These are phyloP conservation scores for Fagopyrum tataricum DNA, from an alignment of 148 eudicot genomes.

Conservation along the genomic window DNA sequence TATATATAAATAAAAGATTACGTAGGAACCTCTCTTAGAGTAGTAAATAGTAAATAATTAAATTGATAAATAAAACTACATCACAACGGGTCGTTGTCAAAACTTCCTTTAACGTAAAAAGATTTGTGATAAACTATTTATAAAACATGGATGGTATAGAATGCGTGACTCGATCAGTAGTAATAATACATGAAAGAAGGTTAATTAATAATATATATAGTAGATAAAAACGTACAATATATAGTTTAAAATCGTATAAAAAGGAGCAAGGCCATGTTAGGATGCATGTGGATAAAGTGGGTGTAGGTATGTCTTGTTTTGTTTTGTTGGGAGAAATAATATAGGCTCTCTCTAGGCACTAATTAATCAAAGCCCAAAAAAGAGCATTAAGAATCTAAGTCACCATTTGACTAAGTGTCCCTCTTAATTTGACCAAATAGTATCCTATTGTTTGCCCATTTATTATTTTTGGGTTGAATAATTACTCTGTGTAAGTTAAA, in stretches of 20 bases:
- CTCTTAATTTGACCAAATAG: conserved; percentile 9
- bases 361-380: not conserved
- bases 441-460: not conserved
- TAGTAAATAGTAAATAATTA: too few relatives aligned
- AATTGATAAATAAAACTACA: too few relatives aligned
- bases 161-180: not conserved
- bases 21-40: too few relatives aligned
- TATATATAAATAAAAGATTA: too few relatives aligned
- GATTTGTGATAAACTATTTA: not conserved
- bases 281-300: conserved; percentile 10
- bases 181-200: not conserved
- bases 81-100: not conserved
- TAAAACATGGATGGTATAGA: not conserved
- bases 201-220: not conserved
- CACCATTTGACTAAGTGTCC: conserved; percentile 9
- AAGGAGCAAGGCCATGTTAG: conserved; percentile 10
- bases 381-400: conserved; percentile 4
- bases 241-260: not conserved
- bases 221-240: not conserved
- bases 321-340: not conserved
- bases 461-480: too few relatives aligned
- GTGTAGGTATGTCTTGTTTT: conserved; percentile 8
- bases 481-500: too few relatives aligned
- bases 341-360: not conserved
- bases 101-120: not conserved